phyloP scores from a whole-genome alignment of 2,329 filamentous ascomycete species.

The Akanthomyces dipterigenus region DNA sequence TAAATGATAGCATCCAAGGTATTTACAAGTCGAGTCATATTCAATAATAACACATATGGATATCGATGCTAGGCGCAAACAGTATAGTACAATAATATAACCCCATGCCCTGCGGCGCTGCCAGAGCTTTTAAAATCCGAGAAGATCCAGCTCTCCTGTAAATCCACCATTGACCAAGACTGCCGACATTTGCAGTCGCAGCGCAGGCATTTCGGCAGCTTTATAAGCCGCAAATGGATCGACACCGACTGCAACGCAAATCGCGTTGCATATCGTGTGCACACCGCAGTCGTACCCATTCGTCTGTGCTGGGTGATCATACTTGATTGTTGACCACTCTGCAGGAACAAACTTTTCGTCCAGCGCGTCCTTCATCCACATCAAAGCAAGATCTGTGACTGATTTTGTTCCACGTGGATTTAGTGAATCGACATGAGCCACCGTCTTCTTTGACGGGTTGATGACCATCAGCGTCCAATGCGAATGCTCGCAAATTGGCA shows the following conservation, averaged over 20 bases:
- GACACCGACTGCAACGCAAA: constrained; percentile 52
- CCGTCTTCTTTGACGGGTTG: constrained; percentile 49
- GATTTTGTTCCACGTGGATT: constrained; percentile 31
- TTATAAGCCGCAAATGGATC: constrained; percentile 44
- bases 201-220: constrained; percentile 48
- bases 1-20: not conserved
- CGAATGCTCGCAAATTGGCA: constrained; percentile 57
- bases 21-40: not conserved
- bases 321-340: constrained; percentile 54
- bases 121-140: not conserved
- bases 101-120: not conserved
- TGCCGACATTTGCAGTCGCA: constrained; percentile 56
- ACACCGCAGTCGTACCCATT: constrained; percentile 74
- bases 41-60: not conserved
- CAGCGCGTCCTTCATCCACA: constrained; percentile 54
- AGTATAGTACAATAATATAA: not conserved
- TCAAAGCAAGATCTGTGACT: constrained; percentile 37
- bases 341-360: constrained; percentile 42
- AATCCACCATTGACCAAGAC: constrained; percentile 64
- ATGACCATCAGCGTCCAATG: constrained; percentile 72
- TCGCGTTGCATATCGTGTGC: constrained; percentile 66
- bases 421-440: constrained; percentile 67
- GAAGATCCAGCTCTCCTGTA: constrained; percentile 49
- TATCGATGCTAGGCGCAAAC: not conserved
- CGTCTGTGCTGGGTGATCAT: constrained; percentile 48